Conservation (phyloP, 176 grass and related monocot genomes). For the Aegilops sharonensis region DNA sequence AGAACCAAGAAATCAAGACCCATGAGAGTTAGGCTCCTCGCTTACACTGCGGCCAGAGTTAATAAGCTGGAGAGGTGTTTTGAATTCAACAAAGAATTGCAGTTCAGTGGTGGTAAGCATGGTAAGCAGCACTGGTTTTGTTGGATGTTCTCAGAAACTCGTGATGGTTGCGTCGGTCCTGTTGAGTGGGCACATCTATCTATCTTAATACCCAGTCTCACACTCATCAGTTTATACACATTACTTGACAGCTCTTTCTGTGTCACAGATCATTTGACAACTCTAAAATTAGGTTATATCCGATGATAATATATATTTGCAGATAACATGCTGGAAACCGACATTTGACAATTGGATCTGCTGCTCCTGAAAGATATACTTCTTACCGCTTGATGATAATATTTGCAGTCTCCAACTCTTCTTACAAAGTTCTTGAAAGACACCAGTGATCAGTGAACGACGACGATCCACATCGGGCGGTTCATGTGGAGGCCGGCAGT, state of each 20-base stretch:
- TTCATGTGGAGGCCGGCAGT: constrained; percentile 6
- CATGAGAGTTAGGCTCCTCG: no score
- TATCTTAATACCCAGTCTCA: background rate
- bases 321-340: background rate
- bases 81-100: no score
- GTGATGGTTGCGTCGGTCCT: background rate
- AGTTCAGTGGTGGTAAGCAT: background rate
- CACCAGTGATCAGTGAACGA: background rate
- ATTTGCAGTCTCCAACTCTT: no score
- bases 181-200: background rate
- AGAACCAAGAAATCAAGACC: no score
- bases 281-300: background rate
- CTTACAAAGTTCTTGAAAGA: no score
- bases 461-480: constrained; percentile 26
- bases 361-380: background rate
- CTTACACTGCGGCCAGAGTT: no score
- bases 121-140: background rate
- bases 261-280: background rate
- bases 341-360: background rate
- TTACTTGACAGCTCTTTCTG: background rate
- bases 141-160: no score
- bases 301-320: background rate
- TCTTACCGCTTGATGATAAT: no score
- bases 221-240: background rate
- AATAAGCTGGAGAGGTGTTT: no score